Conservation (phyloP, 495 filamentous ascomycete species). For the Penicillium alfredii region DNA sequence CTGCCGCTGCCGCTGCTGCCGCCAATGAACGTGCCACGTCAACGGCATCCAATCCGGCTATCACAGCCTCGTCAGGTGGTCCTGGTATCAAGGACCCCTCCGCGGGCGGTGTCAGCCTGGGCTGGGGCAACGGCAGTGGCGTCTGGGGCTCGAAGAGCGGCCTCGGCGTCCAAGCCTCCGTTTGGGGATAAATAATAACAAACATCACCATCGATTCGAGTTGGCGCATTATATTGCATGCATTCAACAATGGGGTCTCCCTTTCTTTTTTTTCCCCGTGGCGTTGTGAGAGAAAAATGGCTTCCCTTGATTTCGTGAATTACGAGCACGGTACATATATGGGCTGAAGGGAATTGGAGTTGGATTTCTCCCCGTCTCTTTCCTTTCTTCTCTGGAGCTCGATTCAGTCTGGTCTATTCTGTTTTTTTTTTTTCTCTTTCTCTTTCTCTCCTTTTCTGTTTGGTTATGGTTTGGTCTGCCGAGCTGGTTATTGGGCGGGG, state of each 20-base stretch:
- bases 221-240: constrained; percentile 10
- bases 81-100: constrained; percentile 42
- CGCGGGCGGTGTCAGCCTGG: constrained; percentile 46
- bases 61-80: constrained; percentile 23
- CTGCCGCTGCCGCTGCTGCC: constrained; percentile 28
- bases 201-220: too few species aligned
- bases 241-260: constrained; percentile 8
- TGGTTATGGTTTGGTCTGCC: constrained; percentile 8
- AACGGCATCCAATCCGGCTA: constrained; percentile 54
- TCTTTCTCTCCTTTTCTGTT: too few species aligned
- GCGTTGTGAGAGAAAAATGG: constrained; percentile 16
- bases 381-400: constrained; percentile 1
- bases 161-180: constrained; percentile 66
- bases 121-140: constrained; percentile 66
- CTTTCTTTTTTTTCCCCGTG: constrained; percentile 6
- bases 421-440: neutral
- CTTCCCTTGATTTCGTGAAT: constrained; percentile 9
- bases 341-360: constrained; percentile 1
- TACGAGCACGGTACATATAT: constrained; percentile 14
- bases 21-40: constrained; percentile 56
- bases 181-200: constrained; percentile 58
- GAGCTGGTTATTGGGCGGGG: constrained; percentile 12
- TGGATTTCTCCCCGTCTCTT: neutral
- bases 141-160: constrained; percentile 71
- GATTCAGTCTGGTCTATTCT: constrained; percentile 3